These are phyloP conservation scores for Tephrocybe sp. DNA, from an alignment of 768 basidiomycete species.

Conservation along the genomic window DNA sequence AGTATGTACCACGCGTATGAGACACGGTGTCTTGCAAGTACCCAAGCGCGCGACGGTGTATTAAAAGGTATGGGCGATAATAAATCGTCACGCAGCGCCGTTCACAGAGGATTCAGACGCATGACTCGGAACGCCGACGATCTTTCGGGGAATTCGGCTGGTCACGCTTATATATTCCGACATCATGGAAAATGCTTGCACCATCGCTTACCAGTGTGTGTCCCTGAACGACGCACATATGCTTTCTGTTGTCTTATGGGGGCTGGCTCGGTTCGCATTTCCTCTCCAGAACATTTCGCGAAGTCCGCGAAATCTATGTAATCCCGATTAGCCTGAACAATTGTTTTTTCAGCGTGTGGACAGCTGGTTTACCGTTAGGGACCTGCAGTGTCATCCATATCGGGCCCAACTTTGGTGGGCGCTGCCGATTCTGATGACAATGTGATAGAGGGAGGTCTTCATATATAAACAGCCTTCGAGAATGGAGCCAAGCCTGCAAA, in stretches of 20 bases:
- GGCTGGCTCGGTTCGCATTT: constrained; percentile 6
- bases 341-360: no score
- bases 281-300: neutral
- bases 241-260: neutral
- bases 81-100: neutral
- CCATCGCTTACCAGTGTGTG: neutral
- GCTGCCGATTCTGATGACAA: constrained; percentile 4
- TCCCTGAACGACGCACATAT: neutral
- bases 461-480: constrained; percentile 2
- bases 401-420: neutral
- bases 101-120: no score
- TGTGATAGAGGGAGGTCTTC: neutral
- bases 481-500: neutral
- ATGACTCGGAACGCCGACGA: constrained; percentile 3
- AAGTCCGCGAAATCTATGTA: neutral
- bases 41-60: no score
- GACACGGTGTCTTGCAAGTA: no score
- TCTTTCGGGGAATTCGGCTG: constrained; percentile 10
- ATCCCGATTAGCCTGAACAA: neutral
- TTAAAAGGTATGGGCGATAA: no score
- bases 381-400: neutral
- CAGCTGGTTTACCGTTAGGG: neutral
- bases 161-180: constrained; percentile 1
- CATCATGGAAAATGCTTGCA: constrained; percentile 10
- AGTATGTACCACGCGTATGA: no score